Conservation (phyloP, 1,284 basidiomycete species). For the Pseudozyma pruni region DNA sequence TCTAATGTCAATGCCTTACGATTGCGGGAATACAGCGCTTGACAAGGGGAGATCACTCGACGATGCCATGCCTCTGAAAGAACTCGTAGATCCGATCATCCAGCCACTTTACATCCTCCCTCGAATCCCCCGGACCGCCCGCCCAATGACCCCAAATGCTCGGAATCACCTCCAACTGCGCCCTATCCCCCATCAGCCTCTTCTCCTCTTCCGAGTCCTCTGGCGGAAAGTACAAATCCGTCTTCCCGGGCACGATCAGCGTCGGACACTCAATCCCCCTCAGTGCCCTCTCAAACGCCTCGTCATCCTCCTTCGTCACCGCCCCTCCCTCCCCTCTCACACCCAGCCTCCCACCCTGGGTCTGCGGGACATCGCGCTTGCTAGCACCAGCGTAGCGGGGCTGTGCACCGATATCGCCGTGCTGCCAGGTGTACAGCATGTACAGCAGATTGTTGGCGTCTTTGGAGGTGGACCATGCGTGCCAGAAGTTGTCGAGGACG, state of each 20-base stretch:
- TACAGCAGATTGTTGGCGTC: conserved; percentile 54
- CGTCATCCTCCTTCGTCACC: conserved; percentile 26
- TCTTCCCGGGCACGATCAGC: conserved; percentile 42
- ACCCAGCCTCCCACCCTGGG: conserved; percentile 19
- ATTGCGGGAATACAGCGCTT: neutral
- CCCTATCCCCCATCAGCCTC: conserved; percentile 32
- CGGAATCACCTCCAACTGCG: conserved; percentile 44
- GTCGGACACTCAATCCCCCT: conserved; percentile 36
- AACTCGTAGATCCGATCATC: conserved; percentile 36
- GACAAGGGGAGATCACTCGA: neutral
- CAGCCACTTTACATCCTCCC: conserved; percentile 46
- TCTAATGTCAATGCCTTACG: too few relatives aligned
- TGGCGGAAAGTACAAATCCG: conserved; percentile 56
- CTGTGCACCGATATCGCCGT: conserved; percentile 46
- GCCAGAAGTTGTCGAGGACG: conserved; percentile 37
- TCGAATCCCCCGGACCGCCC: conserved; percentile 41
- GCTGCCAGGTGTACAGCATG: conserved; percentile 45
- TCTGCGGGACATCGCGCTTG: conserved; percentile 17
- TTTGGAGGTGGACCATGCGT: conserved; percentile 32
- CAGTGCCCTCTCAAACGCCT: conserved; percentile 43
- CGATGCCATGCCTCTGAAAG: conserved; percentile 34
- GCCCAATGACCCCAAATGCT: conserved; percentile 56
- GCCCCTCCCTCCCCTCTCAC: conserved; percentile 19
- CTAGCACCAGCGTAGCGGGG: conserved; percentile 35
- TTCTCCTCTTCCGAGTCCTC: conserved; percentile 45